Base-by-base conservation (phyloP, 495 filamentous ascomycete genomes). In the Neurospora sp. region DNA sequence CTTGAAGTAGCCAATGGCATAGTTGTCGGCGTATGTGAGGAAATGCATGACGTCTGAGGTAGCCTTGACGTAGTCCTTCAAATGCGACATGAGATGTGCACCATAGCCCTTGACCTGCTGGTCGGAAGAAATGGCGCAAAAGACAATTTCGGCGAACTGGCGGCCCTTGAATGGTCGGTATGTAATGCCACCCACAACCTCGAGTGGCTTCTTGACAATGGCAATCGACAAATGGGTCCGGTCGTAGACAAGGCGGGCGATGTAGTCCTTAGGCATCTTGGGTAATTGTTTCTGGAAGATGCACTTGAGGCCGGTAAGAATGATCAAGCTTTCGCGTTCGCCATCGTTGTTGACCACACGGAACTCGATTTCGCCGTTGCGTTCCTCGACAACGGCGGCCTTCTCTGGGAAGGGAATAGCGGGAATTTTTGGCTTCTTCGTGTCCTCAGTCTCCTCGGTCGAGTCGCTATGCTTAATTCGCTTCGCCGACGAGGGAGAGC, bases 211-310 rank as follows among this genome's bases (percentile, higher is more conserved):
- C 85, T 98, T 98, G 71, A 99, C 93, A 77, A 99, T 98, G 34
- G 96, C 96, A 76, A 99, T 97, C 5, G 93, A 96, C 39, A 98
- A 80, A 86, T 99, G 96, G 28, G 96, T 97, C 39, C 96, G 90
- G 82, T 99, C 96, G 81, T 99, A 99, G 38, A 99, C 96, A 9
- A 99, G 88, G 34, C 96, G 90, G 24, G 96, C 96, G 73, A 99
- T 98, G 80, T 99, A 99, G 77, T 98, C 95, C 82, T 97, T 97
- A 1, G 96, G 96, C 96, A 99, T 99, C 82, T 98, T 98, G 2
- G 96, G 96, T 0, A 99, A 87, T 76, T 99, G 96, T 74, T 99
- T 98, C 81, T 99, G 96, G 79, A 99, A 99, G 71, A 99, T 97
- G 79, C 94, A 97, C 81, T 98, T 99, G 48, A 99, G 82, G 10